Percentiles rank a stretch among this genome's conserved stretches.
phyloP scores from a whole-genome alignment of 495 filamentous ascomycete species.

The Lindgomyces ingoldianus region DNA sequence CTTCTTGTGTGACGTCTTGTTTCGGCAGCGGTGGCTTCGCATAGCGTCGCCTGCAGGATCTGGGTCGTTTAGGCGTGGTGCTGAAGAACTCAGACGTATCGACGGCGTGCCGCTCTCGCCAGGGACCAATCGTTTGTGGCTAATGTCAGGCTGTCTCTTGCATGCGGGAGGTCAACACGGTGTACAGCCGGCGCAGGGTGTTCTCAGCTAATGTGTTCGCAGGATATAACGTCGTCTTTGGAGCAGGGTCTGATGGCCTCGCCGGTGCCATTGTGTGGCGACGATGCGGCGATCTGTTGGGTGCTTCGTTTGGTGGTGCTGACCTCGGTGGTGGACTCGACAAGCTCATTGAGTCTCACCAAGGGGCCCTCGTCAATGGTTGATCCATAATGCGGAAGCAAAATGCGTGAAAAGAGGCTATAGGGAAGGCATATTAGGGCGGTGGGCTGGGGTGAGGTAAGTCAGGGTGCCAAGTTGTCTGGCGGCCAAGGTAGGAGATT shows the following conservation, averaged over 20 bases:
- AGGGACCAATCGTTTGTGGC: constrained; percentile 23
- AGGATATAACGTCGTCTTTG: not conserved
- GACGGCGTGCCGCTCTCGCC: constrained; percentile 9
- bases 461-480: not conserved
- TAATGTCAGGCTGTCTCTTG: constrained; percentile 6
- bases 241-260: not conserved
- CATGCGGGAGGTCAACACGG: not conserved
- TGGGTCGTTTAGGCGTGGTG: constrained; percentile 5
- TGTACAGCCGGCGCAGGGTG: not conserved
- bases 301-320: not conserved
- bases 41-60: constrained; percentile 2
- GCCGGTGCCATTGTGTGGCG: not conserved
- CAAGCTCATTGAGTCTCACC: not conserved
- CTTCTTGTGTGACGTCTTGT: not conserved
- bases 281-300: not conserved
- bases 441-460: not conserved
- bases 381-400: not conserved
- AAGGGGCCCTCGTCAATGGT: not conserved
- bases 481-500: not conserved
- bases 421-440: not conserved
- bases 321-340: not conserved
- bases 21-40: not conserved
- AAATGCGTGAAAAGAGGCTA: not conserved
- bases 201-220: not conserved
- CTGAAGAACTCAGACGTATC: constrained; percentile 4